These are phyloP conservation scores for Plenodomus tracheiphilus DNA, from an alignment of 2,329 filamentous ascomycete genomes.

Conservation along the genomic window DNA sequence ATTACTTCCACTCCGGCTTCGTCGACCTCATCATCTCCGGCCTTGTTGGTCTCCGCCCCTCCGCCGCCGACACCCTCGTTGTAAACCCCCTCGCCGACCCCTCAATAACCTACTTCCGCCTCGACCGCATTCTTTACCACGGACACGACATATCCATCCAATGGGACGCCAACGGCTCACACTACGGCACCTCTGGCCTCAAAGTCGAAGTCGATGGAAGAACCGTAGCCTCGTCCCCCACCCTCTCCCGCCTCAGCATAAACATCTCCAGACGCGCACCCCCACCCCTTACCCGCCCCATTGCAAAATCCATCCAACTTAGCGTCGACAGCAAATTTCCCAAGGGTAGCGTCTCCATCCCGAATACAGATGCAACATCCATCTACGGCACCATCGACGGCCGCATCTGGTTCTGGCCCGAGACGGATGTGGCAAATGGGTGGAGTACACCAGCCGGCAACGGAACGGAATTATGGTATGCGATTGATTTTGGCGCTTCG, in stretches of 20 bases:
- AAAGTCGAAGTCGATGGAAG: constrained; percentile 42
- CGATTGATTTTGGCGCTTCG: constrained; percentile 41
- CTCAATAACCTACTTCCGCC: constrained; percentile 46
- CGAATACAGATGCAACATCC: constrained; percentile 21
- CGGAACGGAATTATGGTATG: constrained; percentile 41
- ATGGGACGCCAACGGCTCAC: constrained; percentile 45
- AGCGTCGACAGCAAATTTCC: constrained; percentile 34
- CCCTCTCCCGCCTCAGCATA: constrained; percentile 29
- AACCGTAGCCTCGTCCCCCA: constrained; percentile 35
- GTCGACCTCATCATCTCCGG: constrained; percentile 49
- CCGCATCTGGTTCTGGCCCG: constrained; percentile 45
- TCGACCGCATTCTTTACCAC: constrained; percentile 49
- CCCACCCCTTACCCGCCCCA: constrained; percentile 30
- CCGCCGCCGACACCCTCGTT: constrained; percentile 44
- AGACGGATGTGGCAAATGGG: constrained; percentile 44
- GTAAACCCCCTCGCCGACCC: constrained; percentile 47
- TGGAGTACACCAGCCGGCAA: constrained; percentile 40
- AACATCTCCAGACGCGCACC: constrained; percentile 22
- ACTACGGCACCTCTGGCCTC: constrained; percentile 38
- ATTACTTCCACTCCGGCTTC: constrained; percentile 54
- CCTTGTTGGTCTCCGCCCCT: constrained; percentile 48
- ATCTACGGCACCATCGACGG: constrained; percentile 47
- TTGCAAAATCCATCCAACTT: constrained; percentile 46
- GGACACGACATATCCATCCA: constrained; percentile 48
- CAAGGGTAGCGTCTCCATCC: constrained; percentile 35